Evolutionary conservation across 768 basidiomycete species (phyloP).

Genomic region (Kwoniella mangroviensis): DNA sequence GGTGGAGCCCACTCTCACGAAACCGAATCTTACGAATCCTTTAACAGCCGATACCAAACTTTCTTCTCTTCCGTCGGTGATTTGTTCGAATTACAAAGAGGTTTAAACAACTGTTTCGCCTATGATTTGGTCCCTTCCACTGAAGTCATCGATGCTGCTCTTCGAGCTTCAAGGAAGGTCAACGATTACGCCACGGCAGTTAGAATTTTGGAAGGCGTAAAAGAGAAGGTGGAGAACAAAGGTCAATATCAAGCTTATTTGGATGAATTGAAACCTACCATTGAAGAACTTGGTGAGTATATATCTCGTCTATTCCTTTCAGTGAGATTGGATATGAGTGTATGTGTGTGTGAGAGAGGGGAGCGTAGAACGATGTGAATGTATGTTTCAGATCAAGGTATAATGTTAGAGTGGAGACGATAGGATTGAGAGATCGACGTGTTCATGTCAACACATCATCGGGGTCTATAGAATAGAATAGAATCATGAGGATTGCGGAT

Average conservation of each 20-base stretch:
- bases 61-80: conserved; percentile 94
- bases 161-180: conserved; percentile 66
- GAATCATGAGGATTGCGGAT: neutral
- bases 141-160: conserved; percentile 55
- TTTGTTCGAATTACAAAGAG: conserved; percentile 97
- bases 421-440: too few species aligned
- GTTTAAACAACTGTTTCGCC: conserved; percentile 99
- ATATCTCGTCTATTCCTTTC: neutral
- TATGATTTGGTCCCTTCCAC: conserved; percentile 69
- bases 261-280: conserved; percentile 81
- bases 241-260: conserved; percentile 91
- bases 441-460: too few species aligned
- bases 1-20: conserved; percentile 67
- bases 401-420: too few species aligned
- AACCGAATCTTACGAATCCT: conserved; percentile 90
- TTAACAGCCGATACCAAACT: conserved; percentile 87
- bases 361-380: neutral
- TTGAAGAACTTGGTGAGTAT: conserved; percentile 85
- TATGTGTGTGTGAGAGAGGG: neutral
- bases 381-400: too few species aligned
- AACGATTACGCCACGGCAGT: conserved; percentile 98
- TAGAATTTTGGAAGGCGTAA: conserved; percentile 91
- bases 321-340: too few species aligned
- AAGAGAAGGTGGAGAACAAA: conserved; percentile 98
- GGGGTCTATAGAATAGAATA: too few species aligned